Evolutionary conservation across 1,284 basidiomycete genomes (phyloP).

Genomic region (Porogramme epimiltina): DNA sequence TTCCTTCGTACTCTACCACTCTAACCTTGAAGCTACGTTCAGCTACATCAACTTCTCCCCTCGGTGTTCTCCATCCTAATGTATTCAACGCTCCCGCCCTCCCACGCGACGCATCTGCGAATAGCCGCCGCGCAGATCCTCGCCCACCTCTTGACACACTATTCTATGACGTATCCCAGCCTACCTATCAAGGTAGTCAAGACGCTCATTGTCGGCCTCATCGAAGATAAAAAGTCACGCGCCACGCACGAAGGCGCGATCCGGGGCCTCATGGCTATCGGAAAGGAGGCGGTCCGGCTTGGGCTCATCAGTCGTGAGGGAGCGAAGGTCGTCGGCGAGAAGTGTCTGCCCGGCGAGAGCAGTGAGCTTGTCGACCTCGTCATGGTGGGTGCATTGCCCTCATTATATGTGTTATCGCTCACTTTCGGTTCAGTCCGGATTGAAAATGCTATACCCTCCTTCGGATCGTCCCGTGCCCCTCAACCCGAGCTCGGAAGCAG

Average conservation of each 20-base stretch:
- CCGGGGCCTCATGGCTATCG: slow-evolving; percentile 80
- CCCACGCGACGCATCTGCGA: slow-evolving; percentile 64
- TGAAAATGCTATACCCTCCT: slow-evolving; percentile 56
- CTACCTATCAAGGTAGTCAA: slow-evolving; percentile 90
- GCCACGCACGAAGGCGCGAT: slow-evolving; percentile 87
- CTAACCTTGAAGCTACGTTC: slow-evolving; percentile 5
- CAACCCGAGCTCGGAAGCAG: slow-evolving; percentile 47
- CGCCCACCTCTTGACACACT: slow-evolving; percentile 74
- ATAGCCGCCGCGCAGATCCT: slow-evolving; percentile 82
- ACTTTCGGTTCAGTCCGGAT: slow-evolving; percentile 43
- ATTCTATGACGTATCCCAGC: slow-evolving; percentile 84
- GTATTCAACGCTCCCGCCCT: slow-evolving; percentile 76
- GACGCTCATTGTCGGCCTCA: slow-evolving; percentile 86
- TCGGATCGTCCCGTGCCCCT: slow-evolving; percentile 59
- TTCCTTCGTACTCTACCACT: neutral
- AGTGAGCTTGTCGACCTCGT: slow-evolving; percentile 54
- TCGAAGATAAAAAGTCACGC: slow-evolving; percentile 67
- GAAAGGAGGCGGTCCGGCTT: slow-evolving; percentile 80
- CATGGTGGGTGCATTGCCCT: slow-evolving; percentile 44
- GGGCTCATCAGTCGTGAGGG: slow-evolving; percentile 79
- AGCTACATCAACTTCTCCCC: slow-evolving; percentile 96
- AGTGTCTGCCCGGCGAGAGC: slow-evolving; percentile 48
- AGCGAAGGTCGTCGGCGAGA: slow-evolving; percentile 68
- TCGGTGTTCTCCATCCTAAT: slow-evolving; percentile 90
- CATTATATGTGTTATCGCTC: neutral